These are phyloP conservation scores for Daldinia sp. DNA, from an alignment of 2,329 filamentous ascomycete genomes.

Conservation along the genomic window DNA sequence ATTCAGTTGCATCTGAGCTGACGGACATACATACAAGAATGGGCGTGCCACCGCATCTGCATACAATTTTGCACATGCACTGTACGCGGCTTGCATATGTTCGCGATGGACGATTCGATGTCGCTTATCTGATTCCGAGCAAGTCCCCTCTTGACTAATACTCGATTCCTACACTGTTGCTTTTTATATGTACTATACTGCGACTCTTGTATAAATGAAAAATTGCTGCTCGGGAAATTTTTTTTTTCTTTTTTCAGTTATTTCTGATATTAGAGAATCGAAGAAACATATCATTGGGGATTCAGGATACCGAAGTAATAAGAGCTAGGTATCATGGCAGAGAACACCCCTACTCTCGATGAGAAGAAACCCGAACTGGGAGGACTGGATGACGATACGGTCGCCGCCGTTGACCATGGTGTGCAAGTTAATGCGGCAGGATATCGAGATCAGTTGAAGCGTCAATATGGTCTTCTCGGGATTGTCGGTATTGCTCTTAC, in stretches of 20 bases:
- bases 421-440: slow-evolving; percentile 69
- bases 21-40: slow-evolving; percentile 15
- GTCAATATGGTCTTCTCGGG: slow-evolving; percentile 68
- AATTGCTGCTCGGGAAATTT: background rate
- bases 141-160: slow-evolving; percentile 1
- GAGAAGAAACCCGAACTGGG: slow-evolving; percentile 39
- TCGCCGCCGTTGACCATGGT: slow-evolving; percentile 49
- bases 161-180: background rate
- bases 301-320: background rate
- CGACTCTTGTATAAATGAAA: background rate
- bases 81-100: slow-evolving; percentile 21
- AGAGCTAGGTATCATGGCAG: slow-evolving; percentile 14
- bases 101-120: slow-evolving; percentile 10
- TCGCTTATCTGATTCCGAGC: slow-evolving; percentile 18
- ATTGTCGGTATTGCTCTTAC: slow-evolving; percentile 68
- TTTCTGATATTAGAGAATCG: background rate
- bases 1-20: slow-evolving; percentile 4
- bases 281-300: background rate
- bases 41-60: slow-evolving; percentile 15
- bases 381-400: slow-evolving; percentile 46
- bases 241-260: background rate
- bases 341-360: slow-evolving; percentile 5
- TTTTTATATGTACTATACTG: background rate
- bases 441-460: slow-evolving; percentile 68
- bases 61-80: slow-evolving; percentile 25